Percentiles rank a stretch among this genome's conserved stretches.
Evolutionary conservation across 176 grass and related monocot species (phyloP).

Genomic region (Pontederia crassipes): DNA sequence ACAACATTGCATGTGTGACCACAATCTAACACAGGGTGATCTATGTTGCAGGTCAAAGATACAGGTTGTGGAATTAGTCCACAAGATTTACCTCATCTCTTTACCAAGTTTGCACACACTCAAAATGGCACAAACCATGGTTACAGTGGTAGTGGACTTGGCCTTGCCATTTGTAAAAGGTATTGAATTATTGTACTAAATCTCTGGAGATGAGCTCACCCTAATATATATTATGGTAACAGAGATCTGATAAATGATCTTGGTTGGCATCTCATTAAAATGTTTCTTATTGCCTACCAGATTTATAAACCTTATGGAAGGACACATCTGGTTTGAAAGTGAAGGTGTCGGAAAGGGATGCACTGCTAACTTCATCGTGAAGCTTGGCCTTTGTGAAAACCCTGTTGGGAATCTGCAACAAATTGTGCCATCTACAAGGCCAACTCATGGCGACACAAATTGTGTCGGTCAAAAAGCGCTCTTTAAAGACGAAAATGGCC

Average conservation of each 20-base stretch:
- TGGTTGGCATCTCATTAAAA: background rate
- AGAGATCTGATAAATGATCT: background rate
- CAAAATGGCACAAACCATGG: conserved; percentile 43
- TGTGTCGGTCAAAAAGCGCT: conserved; percentile 8
- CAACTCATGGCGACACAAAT: conserved; percentile 27
- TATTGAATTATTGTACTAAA: background rate
- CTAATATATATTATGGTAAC: too few relatives aligned
- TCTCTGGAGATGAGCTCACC: background rate
- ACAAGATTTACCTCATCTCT: conserved; percentile 76
- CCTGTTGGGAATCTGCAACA: conserved; percentile 50
- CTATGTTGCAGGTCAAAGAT: conserved; percentile 60
- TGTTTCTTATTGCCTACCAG: conserved; percentile 18
- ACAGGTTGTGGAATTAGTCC: conserved; percentile 88
- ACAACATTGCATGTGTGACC: background rate
- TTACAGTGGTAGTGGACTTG: conserved; percentile 53
- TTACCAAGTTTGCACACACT: conserved; percentile 78
- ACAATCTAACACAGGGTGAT: too few relatives aligned
- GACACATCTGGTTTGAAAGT: conserved; percentile 90
- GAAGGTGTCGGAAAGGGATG: conserved; percentile 90
- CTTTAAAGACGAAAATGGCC: conserved; percentile 30
- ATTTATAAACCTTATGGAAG: conserved; percentile 89
- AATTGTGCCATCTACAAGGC: conserved; percentile 35
- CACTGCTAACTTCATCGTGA: conserved; percentile 57
- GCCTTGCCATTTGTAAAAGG: conserved; percentile 42
- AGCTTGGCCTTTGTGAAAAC: conserved; percentile 57